Evolutionary conservation across 2,329 filamentous ascomycete genomes (phyloP).

Genomic region (Sphaceloma murrayae): DNA sequence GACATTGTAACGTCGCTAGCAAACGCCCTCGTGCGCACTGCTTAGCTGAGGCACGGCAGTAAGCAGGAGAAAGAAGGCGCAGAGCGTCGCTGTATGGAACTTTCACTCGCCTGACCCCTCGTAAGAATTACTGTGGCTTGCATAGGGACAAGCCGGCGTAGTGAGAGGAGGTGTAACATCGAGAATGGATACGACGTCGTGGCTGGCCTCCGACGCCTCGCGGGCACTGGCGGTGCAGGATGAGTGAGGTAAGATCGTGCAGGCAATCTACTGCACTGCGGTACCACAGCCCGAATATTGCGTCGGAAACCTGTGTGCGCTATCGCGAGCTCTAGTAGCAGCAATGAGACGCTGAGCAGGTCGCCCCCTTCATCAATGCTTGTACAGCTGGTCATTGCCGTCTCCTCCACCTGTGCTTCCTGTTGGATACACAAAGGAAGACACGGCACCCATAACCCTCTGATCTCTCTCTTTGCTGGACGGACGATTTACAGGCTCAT

Average conservation of each 20-base stretch:
- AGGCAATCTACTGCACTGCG: neutral
- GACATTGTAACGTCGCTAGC: constrained; percentile 2
- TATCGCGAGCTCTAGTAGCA: neutral
- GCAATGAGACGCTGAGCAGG: no score
- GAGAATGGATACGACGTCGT: constrained; percentile 9
- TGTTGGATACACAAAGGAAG: constrained; percentile 25
- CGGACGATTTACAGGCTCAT: constrained; percentile 43
- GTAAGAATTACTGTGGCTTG: constrained; percentile 7
- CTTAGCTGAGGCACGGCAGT: neutral
- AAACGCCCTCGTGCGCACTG: neutral
- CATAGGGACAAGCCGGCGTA: neutral
- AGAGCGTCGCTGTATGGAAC: neutral
- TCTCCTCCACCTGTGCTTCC: constrained; percentile 32
- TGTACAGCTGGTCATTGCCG: constrained; percentile 45
- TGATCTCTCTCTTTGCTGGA: constrained; percentile 37
- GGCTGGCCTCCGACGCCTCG: constrained; percentile 7
- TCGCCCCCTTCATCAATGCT: no score
- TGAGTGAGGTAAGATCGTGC: constrained; percentile 7
- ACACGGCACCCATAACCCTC: constrained; percentile 44
- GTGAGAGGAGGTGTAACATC: constrained; percentile 3
- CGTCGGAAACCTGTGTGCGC: no score
- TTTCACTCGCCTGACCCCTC: neutral
- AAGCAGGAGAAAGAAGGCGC: neutral
- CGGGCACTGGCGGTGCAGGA: neutral
- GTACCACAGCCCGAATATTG: neutral